phyloP scores from a whole-genome alignment of 306 rosid species.

The Echinosophora koreensis region DNA sequence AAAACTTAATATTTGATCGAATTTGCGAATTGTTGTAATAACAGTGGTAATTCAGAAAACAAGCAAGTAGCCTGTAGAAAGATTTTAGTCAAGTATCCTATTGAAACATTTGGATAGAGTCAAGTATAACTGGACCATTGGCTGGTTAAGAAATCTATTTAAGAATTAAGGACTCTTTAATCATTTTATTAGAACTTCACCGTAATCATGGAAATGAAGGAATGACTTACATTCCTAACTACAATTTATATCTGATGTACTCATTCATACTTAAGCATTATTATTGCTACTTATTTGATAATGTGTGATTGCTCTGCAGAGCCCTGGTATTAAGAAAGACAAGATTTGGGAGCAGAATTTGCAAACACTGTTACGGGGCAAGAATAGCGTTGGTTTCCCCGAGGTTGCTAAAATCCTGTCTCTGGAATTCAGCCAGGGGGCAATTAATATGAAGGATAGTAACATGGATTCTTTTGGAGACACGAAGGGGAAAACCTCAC shows the following conservation, averaged over 20 bases:
- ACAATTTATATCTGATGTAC: background rate
- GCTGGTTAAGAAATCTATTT: constrained; percentile 9
- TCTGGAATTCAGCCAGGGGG: constrained; percentile 62
- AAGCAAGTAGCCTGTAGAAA: background rate
- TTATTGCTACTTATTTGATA: constrained; percentile 9
- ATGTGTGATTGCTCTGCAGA: constrained; percentile 52
- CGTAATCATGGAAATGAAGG: constrained; percentile 20
- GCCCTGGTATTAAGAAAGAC: constrained; percentile 74
- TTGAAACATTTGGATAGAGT: background rate
- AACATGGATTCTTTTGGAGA: constrained; percentile 45
- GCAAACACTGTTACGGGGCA: constrained; percentile 62
- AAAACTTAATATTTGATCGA: background rate
- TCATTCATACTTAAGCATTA: background rate
- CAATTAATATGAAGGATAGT: constrained; percentile 50
- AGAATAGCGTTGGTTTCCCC: constrained; percentile 57
- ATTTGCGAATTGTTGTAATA: background rate
- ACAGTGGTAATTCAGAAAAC: background rate
- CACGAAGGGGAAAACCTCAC: constrained; percentile 51
- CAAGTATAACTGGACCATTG: constrained; percentile 4
- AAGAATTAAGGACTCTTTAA: background rate
- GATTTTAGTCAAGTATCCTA: background rate
- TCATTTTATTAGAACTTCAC: background rate
- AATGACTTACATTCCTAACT: background rate
- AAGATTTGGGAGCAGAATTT: constrained; percentile 70
- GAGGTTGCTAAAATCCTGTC: constrained; percentile 66